Evolutionary conservation across 768 basidiomycete species (phyloP), one percentile per base, ranked within the genome.

Genomic region (Suillus decipiens): DNA sequence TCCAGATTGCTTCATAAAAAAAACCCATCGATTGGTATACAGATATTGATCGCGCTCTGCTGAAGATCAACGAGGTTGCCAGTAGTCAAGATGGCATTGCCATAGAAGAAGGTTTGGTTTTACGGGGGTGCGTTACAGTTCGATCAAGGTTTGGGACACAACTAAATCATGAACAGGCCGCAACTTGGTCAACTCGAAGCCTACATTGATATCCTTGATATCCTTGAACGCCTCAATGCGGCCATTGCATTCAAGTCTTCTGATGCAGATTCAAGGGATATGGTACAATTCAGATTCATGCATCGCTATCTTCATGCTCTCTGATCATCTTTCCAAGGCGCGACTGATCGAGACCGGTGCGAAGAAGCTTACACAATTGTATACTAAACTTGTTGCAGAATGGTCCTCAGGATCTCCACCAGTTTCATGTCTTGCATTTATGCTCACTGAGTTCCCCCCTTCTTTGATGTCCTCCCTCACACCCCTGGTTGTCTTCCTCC

Each of bases 301-400:
- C 36, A 8, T 62, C 7, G 11, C 33, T 60, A 19, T 53, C 39
- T 10, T 9, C 12, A 11, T 42, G 14, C 19, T 61, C 19, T 37
- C 42, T 2, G 22, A 45, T 33, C 31, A 62, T 22, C 41, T 62
- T 37, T 63, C 34, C 31, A 66, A 81, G 89, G 81, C 89, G n/a
- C 85, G 89, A 47, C 82, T 94, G 5, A 79, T 93, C 10, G 92
- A 93, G 77, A 90, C 90, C 1, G 92, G 93, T 9, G 86, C 87
- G 7, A 93, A 93, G 78, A 93, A 92, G 70, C 79, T 94, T 12
- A 82, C 87, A 0, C 91, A 92, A 68, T 75, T 93, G 14, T 94
- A 89, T 71, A 95, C 91, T n/a, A 92, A 91, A 68, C 81, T 90
- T 37, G 90, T 93, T 19, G 92, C 93, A 2, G 92, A 93, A 76